phyloP scores from a whole-genome alignment of 2,329 filamentous ascomycete species.

The Plenodomus lindquistii region DNA sequence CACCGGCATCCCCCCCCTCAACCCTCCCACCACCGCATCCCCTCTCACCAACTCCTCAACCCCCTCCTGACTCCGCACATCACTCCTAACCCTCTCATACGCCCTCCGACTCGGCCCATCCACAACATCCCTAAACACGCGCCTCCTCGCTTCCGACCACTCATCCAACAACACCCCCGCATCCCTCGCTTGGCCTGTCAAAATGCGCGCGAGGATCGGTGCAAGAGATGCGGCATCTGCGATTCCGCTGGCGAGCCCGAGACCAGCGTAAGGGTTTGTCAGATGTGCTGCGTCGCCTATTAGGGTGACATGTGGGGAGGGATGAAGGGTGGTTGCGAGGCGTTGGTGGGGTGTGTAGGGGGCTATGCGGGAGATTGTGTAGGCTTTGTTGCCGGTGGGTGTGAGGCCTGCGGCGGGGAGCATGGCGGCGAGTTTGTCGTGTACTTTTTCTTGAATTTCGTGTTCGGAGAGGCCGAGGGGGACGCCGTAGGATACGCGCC shows the following conservation, averaged over 20 bases:
- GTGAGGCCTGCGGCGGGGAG: conserved; percentile 31
- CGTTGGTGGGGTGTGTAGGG: conserved; percentile 50
- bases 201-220: conserved; percentile 28
- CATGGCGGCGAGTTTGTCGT: conserved; percentile 36
- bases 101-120: conserved; percentile 38
- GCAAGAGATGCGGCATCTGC: conserved; percentile 40
- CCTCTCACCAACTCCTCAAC: conserved; percentile 23
- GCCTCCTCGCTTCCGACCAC: conserved; percentile 40
- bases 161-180: conserved; percentile 34
- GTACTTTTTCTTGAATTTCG: conserved; percentile 32
- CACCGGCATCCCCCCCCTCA: conserved; percentile 37
- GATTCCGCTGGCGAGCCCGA: conserved; percentile 41
- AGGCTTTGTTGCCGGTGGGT: conserved; percentile 18
- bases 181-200: conserved; percentile 17
- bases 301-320: conserved; percentile 13
- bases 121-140: conserved; percentile 42
- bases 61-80: conserved; percentile 32
- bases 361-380: conserved; percentile 41
- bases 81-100: conserved; percentile 29
- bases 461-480: conserved; percentile 30
- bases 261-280: conserved; percentile 45
- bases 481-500: conserved; percentile 50
- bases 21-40: conserved; percentile 33
- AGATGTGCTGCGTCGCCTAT: conserved; percentile 49
- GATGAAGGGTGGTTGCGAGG: conserved; percentile 35